These are phyloP conservation scores for Plasmopara muralis DNA, from an alignment of 352 stramenopile species.

Conservation along the genomic window DNA sequence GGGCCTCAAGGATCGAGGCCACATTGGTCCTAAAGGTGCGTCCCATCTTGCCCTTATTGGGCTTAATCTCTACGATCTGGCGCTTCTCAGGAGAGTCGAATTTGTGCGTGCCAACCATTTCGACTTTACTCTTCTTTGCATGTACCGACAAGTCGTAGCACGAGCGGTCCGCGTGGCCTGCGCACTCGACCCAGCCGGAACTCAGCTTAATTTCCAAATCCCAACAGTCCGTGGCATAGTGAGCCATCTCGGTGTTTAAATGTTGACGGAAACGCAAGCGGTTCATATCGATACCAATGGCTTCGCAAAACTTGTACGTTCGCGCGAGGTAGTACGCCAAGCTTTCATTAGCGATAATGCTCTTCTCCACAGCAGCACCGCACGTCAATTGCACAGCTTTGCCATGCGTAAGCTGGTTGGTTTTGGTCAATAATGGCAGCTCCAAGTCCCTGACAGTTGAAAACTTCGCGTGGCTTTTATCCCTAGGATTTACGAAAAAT, in stretches of 20 bases:
- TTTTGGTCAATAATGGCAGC: slow-evolving; percentile 90
- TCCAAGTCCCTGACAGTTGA: slow-evolving; percentile 62
- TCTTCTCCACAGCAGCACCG: slow-evolving; percentile 86
- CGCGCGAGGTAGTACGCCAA: slow-evolving; percentile 98
- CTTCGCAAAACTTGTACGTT: slow-evolving; percentile 95
- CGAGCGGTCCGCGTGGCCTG: slow-evolving; percentile 97
- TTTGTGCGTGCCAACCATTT: slow-evolving; percentile 86
- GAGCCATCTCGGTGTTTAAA: slow-evolving; percentile 98
- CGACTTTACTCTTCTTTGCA: slow-evolving; percentile 82
- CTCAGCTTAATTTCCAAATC: slow-evolving; percentile 98
- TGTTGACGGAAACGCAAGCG: slow-evolving; percentile 98
- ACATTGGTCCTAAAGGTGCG: slow-evolving; percentile 95
- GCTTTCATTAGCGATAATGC: slow-evolving; percentile 98
- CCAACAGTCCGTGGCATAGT: slow-evolving; percentile 99
- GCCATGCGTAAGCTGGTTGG: slow-evolving; percentile 95
- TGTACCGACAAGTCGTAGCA: slow-evolving; percentile 96
- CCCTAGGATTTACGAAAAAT: slow-evolving; percentile 97
- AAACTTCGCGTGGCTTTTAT: slow-evolving; percentile 98
- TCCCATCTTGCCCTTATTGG: slow-evolving; percentile 95
- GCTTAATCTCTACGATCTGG: slow-evolving; percentile 91
- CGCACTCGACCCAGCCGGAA: slow-evolving; percentile 98
- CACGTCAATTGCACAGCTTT: slow-evolving; percentile 93
- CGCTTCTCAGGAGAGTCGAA: slow-evolving; percentile 92
- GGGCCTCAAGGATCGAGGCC: slow-evolving; percentile 57
- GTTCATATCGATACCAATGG: slow-evolving; percentile 90